Conservation (phyloP, 1,284 basidiomycete species). For the Singerocomus inundabilis region DNA sequence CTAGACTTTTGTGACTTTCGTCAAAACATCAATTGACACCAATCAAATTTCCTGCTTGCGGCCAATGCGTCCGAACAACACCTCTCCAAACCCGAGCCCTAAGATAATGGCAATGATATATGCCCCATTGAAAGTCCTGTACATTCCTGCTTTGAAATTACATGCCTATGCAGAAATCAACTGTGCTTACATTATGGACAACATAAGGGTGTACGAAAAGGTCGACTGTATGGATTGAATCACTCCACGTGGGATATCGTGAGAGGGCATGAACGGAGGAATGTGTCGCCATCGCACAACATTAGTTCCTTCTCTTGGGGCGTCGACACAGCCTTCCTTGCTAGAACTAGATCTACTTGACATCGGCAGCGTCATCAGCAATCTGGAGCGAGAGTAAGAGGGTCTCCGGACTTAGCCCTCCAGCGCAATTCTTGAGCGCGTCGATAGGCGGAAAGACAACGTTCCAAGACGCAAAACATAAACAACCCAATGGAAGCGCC, state of each 20-base stretch:
- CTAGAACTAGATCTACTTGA: neutral
- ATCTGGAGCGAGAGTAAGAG: neutral
- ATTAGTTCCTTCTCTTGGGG: neutral
- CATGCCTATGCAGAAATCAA: neutral
- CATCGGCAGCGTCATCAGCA: neutral
- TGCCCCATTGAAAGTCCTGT: slow-evolving; percentile 72
- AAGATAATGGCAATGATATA: slow-evolving; percentile 64
- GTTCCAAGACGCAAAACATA: slow-evolving; percentile 63
- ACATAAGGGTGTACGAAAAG: slow-evolving; percentile 62
- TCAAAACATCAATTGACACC: neutral
- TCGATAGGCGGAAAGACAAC: slow-evolving; percentile 60
- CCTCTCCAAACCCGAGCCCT: slow-evolving; percentile 65
- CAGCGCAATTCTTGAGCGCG: slow-evolving; percentile 54
- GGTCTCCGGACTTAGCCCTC: slow-evolving; percentile 51
- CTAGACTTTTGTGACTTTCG: neutral
- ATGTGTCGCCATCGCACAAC: slow-evolving; percentile 31
- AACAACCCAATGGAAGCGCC: slow-evolving; percentile 74
- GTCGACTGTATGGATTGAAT: slow-evolving; percentile 57
- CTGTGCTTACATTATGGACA: slow-evolving; percentile 64
- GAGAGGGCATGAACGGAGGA: slow-evolving; percentile 56
- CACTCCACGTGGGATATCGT: slow-evolving; percentile 63
- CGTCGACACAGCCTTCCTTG: slow-evolving; percentile 2
- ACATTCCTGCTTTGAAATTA: slow-evolving; percentile 7
- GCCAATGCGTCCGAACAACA: slow-evolving; percentile 57
- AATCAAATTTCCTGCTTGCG: slow-evolving; percentile 18